These are phyloP conservation scores for Phytophthora sp. DNA, from an alignment of 352 stramenopile species.

Conservation along the genomic window DNA sequence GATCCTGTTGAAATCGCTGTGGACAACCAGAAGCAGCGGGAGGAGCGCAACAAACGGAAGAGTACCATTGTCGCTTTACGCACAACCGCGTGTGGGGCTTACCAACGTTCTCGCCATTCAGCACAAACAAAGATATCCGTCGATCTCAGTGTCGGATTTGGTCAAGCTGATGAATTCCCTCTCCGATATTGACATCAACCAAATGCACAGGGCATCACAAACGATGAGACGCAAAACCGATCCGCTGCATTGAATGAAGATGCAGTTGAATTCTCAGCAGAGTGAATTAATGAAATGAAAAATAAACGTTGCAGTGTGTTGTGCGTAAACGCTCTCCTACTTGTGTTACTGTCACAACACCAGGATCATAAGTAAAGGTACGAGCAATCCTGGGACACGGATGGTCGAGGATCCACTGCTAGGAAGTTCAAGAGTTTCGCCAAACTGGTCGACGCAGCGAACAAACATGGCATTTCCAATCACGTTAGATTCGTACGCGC, in stretches of 20 bases:
- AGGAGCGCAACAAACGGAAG: neutral
- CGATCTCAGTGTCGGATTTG: conserved; percentile 14
- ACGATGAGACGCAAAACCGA: conserved; percentile 3
- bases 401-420: neutral
- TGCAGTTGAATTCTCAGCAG: too few species aligned
- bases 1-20: neutral
- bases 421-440: neutral
- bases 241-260: conserved; percentile 2
- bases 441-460: neutral
- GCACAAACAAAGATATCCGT: conserved; percentile 6
- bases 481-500: neutral
- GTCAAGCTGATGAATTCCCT: conserved; percentile 1
- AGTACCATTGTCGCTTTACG: neutral
- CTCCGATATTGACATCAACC: neutral
- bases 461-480: conserved; percentile 1
- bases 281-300: neutral
- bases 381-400: neutral
- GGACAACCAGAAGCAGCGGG: neutral
- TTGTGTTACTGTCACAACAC: neutral
- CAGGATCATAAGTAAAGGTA: neutral
- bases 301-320: too few species aligned
- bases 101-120: conserved; percentile 1
- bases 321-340: neutral
- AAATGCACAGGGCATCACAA: neutral
- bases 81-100: neutral